These are phyloP conservation scores for Fusarium sp. DNA, from an alignment of 2,329 filamentous ascomycete genomes.

Conservation along the genomic window DNA sequence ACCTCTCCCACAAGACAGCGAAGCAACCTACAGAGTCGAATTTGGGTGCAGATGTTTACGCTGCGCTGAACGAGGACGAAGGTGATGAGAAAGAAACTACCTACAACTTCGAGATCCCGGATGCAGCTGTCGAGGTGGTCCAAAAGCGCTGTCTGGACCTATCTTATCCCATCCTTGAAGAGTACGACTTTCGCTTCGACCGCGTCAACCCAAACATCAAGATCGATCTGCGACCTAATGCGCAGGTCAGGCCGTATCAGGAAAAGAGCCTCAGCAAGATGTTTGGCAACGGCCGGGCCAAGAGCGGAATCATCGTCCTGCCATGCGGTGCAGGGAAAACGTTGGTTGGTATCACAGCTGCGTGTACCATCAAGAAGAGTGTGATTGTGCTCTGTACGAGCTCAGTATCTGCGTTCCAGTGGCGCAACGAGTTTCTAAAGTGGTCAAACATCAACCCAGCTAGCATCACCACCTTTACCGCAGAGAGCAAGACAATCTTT, in stretches of 20 bases:
- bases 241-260: slow-evolving; percentile 89
- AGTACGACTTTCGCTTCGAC: slow-evolving; percentile 94
- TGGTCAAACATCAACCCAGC: slow-evolving; percentile 92
- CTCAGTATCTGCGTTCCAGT: slow-evolving; percentile 94
- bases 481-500: slow-evolving; percentile 84
- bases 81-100: slow-evolving; percentile 82
- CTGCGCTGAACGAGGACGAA: slow-evolving; percentile 67
- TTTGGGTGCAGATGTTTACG: neutral
- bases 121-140: slow-evolving; percentile 79
- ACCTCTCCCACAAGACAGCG: slow-evolving; percentile 14
- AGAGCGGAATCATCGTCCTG: slow-evolving; percentile 93
- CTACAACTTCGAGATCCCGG: slow-evolving; percentile 84
- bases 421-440: slow-evolving; percentile 92
- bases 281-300: slow-evolving; percentile 95
- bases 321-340: slow-evolving; percentile 97
- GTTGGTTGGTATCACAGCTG: slow-evolving; percentile 91
- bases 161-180: slow-evolving; percentile 84
- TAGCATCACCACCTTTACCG: slow-evolving; percentile 89
- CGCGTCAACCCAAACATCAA: slow-evolving; percentile 84
- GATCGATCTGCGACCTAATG: slow-evolving; percentile 85
- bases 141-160: slow-evolving; percentile 86
- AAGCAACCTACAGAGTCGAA: neutral
- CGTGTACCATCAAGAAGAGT: slow-evolving; percentile 93
- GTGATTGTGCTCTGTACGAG: slow-evolving; percentile 92
- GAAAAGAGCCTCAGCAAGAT: slow-evolving; percentile 96